Evolutionary conservation across 2,329 filamentous ascomycete species (phyloP).

Genomic region (Paraconiothyrium brasiliense): DNA sequence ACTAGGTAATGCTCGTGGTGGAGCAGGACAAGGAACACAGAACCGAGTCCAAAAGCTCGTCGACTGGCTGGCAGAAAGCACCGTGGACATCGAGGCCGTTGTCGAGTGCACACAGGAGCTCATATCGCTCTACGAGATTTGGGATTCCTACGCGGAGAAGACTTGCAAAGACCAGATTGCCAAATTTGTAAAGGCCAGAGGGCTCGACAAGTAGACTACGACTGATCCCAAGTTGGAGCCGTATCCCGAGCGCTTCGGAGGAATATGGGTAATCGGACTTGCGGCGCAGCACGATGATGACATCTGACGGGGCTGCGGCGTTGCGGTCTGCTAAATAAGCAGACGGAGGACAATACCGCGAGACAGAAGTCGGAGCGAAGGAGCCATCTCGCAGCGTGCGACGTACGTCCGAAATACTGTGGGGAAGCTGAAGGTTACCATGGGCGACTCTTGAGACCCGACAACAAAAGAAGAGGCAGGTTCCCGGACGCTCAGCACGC

Average conservation of each 20-base stretch:
- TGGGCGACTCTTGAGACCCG: neutral
- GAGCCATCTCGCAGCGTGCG: neutral
- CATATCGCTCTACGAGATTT: slow-evolving; percentile 84
- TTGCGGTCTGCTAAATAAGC: slow-evolving; percentile 1
- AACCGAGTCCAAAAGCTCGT: slow-evolving; percentile 73
- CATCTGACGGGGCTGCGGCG: slow-evolving; percentile 19
- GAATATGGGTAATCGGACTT: slow-evolving; percentile 11
- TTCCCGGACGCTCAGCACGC: neutral
- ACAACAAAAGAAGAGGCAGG: neutral
- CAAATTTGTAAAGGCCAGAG: slow-evolving; percentile 69
- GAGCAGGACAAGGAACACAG: slow-evolving; percentile 50
- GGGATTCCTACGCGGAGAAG: slow-evolving; percentile 73
- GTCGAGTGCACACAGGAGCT: slow-evolving; percentile 92
- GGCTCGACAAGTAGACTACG: slow-evolving; percentile 61
- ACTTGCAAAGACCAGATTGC: slow-evolving; percentile 70
- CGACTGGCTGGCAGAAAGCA: slow-evolving; percentile 85
- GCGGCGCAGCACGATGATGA: slow-evolving; percentile 23
- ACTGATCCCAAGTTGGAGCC: slow-evolving; percentile 15
- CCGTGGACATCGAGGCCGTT: slow-evolving; percentile 82
- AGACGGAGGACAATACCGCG: slow-evolving; percentile 10
- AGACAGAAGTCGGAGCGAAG: slow-evolving; percentile 7
- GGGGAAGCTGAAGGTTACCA: neutral
- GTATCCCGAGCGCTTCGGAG: slow-evolving; percentile 21
- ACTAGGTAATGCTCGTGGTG: slow-evolving; percentile 42
- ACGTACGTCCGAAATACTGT: neutral